Evolutionary conservation across 2,329 filamentous ascomycete genomes (phyloP).

Genomic region (Botrytis sinoallii): DNA sequence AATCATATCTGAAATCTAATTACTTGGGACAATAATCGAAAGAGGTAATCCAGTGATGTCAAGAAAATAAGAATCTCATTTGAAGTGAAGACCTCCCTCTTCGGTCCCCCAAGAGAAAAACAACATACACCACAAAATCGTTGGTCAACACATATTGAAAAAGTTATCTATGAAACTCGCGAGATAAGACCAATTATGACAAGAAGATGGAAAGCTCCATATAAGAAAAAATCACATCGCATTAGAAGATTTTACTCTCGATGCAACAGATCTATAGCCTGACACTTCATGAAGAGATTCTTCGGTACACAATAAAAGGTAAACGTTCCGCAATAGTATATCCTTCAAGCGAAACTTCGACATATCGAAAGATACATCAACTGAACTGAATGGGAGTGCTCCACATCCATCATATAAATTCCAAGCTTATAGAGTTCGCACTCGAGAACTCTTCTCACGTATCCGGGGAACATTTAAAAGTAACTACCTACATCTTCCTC

Average conservation of each 20-base stretch:
- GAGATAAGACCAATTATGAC: background rate
- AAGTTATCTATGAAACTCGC: background rate
- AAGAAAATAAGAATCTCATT: background rate
- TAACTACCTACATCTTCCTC: too few species aligned
- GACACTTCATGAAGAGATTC: background rate
- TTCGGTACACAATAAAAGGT: too few species aligned
- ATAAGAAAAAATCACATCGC: background rate
- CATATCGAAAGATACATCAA: too few species aligned
- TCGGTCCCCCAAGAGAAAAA: background rate
- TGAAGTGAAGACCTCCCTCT: background rate
- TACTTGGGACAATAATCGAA: background rate
- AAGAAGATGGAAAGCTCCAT: background rate
- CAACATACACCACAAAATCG: too few species aligned
- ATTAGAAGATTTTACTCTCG: background rate
- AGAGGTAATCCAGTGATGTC: background rate
- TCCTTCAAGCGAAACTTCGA: too few species aligned
- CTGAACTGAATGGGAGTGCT: too few species aligned
- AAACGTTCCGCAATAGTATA: too few species aligned
- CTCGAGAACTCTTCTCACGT: too few species aligned
- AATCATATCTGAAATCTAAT: background rate
- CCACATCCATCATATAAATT: too few species aligned
- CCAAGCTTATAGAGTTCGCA: too few species aligned
- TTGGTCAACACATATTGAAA: background rate
- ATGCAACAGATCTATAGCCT: background rate
- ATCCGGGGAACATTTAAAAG: fast-evolving